Conservation (phyloP, 805 yeast species). For the Millerago galiae region DNA sequence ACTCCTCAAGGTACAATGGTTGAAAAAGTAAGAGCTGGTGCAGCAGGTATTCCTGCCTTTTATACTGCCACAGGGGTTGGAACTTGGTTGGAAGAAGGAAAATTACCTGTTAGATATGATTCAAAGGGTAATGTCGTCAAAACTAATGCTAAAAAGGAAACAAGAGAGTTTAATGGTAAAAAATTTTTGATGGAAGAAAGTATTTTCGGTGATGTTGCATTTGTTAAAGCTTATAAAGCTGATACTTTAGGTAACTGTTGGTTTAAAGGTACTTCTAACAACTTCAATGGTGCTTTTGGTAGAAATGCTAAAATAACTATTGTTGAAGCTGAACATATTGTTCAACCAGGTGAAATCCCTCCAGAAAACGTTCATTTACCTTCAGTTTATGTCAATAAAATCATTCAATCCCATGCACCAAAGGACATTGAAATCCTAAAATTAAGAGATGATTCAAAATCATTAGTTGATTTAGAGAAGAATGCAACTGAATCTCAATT, state of each 20-base stretch:
- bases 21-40: constrained; percentile 42
- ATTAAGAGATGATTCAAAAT: constrained; percentile 7
- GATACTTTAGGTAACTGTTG: constrained; percentile 43
- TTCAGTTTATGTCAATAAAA: constrained; percentile 35
- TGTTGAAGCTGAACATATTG: constrained; percentile 46
- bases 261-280: constrained; percentile 40
- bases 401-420: constrained; percentile 35
- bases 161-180: constrained; percentile 36
- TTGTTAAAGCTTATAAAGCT: constrained; percentile 41
- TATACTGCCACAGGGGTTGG: constrained; percentile 45
- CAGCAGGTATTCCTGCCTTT: constrained; percentile 43
- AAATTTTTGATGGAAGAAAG: constrained; percentile 38
- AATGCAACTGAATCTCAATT: constrained; percentile 9
- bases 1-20: constrained; percentile 50
- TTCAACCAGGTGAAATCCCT: constrained; percentile 36
- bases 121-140: constrained; percentile 27
- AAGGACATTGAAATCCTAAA: constrained; percentile 37
- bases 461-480: constrained; percentile 3
- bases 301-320: constrained; percentile 39
- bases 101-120: constrained; percentile 37
- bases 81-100: constrained; percentile 45
- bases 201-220: constrained; percentile 41
- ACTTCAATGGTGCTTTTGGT: constrained; percentile 41
- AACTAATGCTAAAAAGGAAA: constrained; percentile 34
- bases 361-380: constrained; percentile 44